Base-by-base conservation (phyloP, 2,329 filamentous ascomycete species). In the Talaromyces sp. region DNA sequence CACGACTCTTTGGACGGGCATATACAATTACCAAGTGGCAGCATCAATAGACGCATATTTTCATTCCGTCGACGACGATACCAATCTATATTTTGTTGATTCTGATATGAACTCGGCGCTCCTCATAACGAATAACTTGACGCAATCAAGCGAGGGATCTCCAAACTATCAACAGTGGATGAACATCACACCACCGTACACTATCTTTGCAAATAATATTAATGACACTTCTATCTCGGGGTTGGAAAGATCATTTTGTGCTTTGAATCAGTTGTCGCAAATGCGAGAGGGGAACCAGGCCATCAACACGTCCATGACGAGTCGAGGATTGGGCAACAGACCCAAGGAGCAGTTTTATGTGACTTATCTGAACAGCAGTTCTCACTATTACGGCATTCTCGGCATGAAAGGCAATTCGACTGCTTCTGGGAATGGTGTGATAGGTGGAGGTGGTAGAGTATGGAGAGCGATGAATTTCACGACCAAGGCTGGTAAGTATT, bases 331-430 rank as follows among this genome's bases (percentile, higher is more conserved):
- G 1, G 84, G 84, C 3, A 83, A 83, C 53, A 78, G 86, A 60
- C 89, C 89, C 1, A 92, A 91, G 70, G 87, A 96, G 70, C 91
- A 96, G 67, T 96, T 99, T 70, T 91, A 93, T 65, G 80, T 97
- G 50, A 84, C 82, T 37, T 84, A 86, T 0, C 81, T 99, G 40
- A 89, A 91, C 61, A 76, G 81, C 3, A 89, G 84, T 64, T 86
- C 87, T 4, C 78, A 74, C 0, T 97, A 97, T 67, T 78, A 79
- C 37, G 91, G 85, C 0, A 86, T 91, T 56, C 76, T 97, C 13
- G 89, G 89, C 10, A 77, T 84, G 71, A 68, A 77, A n/a, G 77
- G 75, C 13, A 84, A 81, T 67, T 79, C 78, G 1, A 86, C 82
- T 21, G 78, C 77, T 8, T 75, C 75, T 3, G 81, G 81, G 1